These are phyloP conservation scores for Termitomyces sp. DNA, from an alignment of 1,284 basidiomycete genomes.

Conservation along the genomic window DNA sequence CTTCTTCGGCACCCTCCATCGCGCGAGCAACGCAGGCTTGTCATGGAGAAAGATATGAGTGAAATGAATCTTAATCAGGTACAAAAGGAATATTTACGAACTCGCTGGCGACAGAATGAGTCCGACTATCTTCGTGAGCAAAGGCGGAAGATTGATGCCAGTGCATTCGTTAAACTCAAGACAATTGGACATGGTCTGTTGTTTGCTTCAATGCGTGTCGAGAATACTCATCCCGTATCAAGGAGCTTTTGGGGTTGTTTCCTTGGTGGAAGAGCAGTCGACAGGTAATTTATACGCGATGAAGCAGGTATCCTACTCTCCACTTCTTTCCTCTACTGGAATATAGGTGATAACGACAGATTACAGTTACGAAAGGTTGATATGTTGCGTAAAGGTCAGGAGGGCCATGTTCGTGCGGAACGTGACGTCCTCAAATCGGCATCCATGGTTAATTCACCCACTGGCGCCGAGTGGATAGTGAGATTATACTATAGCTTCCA, in stretches of 20 bases:
- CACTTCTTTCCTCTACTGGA: conserved; percentile 17
- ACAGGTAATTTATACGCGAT: conserved; percentile 87
- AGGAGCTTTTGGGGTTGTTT: conserved; percentile 96
- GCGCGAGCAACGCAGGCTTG: conserved; percentile 77
- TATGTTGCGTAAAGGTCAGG: conserved; percentile 97
- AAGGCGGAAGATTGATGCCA: conserved; percentile 77
- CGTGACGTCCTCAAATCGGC: conserved; percentile 84
- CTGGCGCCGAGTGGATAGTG: conserved; percentile 88
- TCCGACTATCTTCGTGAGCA: conserved; percentile 84
- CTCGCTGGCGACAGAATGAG: conserved; percentile 82
- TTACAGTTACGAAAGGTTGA: conserved; percentile 85
- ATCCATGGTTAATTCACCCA: conserved; percentile 62
- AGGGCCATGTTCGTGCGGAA: conserved; percentile 91
- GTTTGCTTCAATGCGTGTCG: conserved; percentile 20
- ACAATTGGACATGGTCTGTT: conserved; percentile 87
- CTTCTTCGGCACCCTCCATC: conserved; percentile 79
- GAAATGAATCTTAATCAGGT: conserved; percentile 65
- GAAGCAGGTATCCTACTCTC: conserved; percentile 73
- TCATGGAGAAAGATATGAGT: conserved; percentile 85
- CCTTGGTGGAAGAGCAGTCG: conserved; percentile 79
- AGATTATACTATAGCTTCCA: conserved; percentile 89
- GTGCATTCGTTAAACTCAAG: conserved; percentile 85
- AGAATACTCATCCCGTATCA: conserved; percentile 21
- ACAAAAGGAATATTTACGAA: conserved; percentile 70
- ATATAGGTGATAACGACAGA: conserved; percentile 15